A percentile compares a stretch with the other conserved stretches of the same genome.
Conservation (phyloP, 305 asterid genomes). For the Solanum aculeatissimum region DNA sequence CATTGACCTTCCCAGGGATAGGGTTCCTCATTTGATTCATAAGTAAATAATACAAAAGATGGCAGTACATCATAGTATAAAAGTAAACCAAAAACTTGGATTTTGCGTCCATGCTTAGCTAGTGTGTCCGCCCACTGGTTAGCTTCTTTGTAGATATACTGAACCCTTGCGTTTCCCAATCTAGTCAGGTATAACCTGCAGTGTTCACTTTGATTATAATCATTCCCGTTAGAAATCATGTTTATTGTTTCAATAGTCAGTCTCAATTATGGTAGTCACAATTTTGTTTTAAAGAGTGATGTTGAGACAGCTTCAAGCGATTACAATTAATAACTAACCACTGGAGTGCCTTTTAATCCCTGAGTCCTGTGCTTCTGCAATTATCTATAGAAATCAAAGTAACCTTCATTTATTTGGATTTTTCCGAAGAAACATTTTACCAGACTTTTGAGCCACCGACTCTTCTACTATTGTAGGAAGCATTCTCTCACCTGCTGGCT, state of each 20-base stretch:
- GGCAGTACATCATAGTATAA: background rate
- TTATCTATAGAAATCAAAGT: background rate
- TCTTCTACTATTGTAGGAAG: conserved; percentile 59
- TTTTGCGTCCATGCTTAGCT: background rate
- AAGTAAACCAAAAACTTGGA: background rate
- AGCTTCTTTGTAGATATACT: background rate
- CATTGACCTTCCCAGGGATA: background rate
- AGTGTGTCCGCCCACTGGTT: background rate
- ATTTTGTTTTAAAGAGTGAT: background rate
- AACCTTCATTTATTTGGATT: background rate
- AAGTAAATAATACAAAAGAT: background rate
- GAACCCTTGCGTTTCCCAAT: background rate
- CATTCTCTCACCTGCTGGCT: conserved; percentile 86
- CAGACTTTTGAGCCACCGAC: conserved; percentile 1
- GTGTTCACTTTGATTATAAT: background rate
- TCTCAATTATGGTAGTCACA: background rate
- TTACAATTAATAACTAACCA: background rate
- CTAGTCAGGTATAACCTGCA: background rate
- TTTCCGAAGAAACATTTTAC: background rate
- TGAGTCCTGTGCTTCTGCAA: background rate
- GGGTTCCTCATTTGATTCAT: background rate
- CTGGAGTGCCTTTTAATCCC: background rate
- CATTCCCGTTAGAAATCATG: background rate
- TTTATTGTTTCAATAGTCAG: background rate
- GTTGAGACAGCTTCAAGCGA: background rate